Conservation (phyloP, 805 yeast species). For the Candida taoyuanica region DNA sequence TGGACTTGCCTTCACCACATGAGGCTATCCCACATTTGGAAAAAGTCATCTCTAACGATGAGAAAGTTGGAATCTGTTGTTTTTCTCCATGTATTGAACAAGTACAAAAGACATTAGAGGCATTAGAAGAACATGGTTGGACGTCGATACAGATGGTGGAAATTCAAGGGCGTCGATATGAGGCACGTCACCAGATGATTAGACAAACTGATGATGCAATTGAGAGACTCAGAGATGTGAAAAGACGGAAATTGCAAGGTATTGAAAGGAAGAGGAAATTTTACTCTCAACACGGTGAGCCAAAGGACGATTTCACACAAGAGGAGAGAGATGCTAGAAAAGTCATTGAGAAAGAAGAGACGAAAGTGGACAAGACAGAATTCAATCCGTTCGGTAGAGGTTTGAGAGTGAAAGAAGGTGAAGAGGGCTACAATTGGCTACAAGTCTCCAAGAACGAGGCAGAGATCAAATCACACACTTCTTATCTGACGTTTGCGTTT, state of each 20-base stretch:
- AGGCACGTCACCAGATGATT: slow-evolving; percentile 85
- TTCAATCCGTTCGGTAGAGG: slow-evolving; percentile 96
- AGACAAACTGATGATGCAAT: slow-evolving; percentile 77
- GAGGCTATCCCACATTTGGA: slow-evolving; percentile 75
- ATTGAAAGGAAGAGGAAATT: slow-evolving; percentile 47
- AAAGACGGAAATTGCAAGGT: slow-evolving; percentile 62
- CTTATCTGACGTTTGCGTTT: slow-evolving; percentile 87
- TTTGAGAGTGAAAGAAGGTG: slow-evolving; percentile 81
- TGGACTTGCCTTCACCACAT: slow-evolving; percentile 98
- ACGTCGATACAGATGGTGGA: slow-evolving; percentile 87
- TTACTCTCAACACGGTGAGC: slow-evolving; percentile 23
- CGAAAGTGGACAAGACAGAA: slow-evolving; percentile 41
- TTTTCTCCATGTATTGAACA: slow-evolving; percentile 98
- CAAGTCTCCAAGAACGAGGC: slow-evolving; percentile 79
- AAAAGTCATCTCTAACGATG: slow-evolving; percentile 47
- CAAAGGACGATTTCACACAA: slow-evolving; percentile 20
- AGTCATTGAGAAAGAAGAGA: slow-evolving; percentile 21
- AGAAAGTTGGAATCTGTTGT: slow-evolving; percentile 76
- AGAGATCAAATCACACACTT: slow-evolving; percentile 90
- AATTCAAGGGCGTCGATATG: slow-evolving; percentile 79
- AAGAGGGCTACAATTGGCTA: slow-evolving; percentile 70
- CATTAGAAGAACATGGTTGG: slow-evolving; percentile 77
- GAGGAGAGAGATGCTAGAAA: slow-evolving; percentile 26
- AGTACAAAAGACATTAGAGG: slow-evolving; percentile 80
- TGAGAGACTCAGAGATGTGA: slow-evolving; percentile 74